Evolutionary conservation across 495 filamentous ascomycete genomes (phyloP).

Genomic region (Cercophora samala): DNA sequence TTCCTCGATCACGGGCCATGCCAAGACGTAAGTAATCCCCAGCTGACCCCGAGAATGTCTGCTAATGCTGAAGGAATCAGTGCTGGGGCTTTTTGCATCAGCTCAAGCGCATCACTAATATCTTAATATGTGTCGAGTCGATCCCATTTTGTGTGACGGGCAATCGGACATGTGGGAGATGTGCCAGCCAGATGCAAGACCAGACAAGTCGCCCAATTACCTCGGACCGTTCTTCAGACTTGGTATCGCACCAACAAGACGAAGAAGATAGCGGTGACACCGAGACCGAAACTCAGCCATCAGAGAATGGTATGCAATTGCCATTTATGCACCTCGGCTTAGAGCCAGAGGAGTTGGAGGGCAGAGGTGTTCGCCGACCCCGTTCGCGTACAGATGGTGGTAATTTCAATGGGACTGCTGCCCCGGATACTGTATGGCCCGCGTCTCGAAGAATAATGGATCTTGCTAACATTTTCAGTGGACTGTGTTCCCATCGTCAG

Average conservation of each 20-base stretch:
- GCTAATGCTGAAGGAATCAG: not conserved
- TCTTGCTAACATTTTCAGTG: not conserved
- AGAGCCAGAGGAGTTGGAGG: no score
- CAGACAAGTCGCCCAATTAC: not conserved
- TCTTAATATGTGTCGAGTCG: slow-evolving; percentile 8
- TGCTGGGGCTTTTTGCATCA: slow-evolving; percentile 9
- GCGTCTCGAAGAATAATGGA: not conserved
- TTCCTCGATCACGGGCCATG: slow-evolving; percentile 16
- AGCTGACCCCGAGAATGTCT: not conserved
- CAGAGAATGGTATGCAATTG: not conserved
- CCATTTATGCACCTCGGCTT: not conserved
- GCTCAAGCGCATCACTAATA: slow-evolving; percentile 10
- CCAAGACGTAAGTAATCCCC: slow-evolving; percentile 11
- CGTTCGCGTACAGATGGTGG: not conserved
- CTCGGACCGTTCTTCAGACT: not conserved
- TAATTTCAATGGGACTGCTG: not conserved
- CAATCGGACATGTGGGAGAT: not conserved
- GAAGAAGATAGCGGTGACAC: not conserved
- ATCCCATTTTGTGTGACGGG: slow-evolving; percentile 1
- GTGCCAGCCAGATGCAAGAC: not conserved
- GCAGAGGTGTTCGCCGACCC: not conserved
- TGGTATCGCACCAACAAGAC: not conserved
- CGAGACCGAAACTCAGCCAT: not conserved
- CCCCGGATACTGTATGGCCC: not conserved
- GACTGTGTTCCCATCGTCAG: not conserved